Conservation (phyloP, 768 basidiomycete genomes). For the Ephemerocybe angulata region DNA sequence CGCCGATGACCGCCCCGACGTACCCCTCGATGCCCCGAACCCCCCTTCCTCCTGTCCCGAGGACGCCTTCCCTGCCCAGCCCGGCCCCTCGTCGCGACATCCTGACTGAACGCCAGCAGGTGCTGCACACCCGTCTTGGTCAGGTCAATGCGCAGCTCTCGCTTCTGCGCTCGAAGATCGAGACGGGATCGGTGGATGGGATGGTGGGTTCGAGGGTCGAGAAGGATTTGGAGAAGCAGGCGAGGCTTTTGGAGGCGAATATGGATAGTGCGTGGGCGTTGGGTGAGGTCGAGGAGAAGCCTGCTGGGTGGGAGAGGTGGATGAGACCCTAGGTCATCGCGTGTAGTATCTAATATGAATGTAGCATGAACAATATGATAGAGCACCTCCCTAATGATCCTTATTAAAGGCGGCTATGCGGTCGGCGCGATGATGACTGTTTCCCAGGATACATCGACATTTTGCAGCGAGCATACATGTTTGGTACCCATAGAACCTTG, state of each 20-base stretch:
- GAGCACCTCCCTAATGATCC: no score
- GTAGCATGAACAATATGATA: no score
- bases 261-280: constrained; percentile 2
- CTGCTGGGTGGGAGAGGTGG: background rate
- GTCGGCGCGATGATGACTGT: no score
- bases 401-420: no score
- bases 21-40: background rate
- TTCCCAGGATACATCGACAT: no score
- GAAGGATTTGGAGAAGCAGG: constrained; percentile 2
- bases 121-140: background rate
- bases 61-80: background rate
- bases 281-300: background rate
- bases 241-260: background rate
- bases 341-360: background rate
- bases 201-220: background rate
- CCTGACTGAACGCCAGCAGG: constrained; percentile 1
- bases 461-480: no score
- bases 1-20: background rate
- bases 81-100: background rate
- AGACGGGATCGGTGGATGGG: background rate
- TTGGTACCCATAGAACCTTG: no score
- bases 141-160: background rate
- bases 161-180: background rate
- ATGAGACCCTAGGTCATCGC: constrained; percentile 3
- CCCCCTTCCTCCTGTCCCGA: background rate